These are phyloP conservation scores for Austroboletus novae-zelandiae DNA, from an alignment of 1,284 basidiomycete species.

Conservation along the genomic window DNA sequence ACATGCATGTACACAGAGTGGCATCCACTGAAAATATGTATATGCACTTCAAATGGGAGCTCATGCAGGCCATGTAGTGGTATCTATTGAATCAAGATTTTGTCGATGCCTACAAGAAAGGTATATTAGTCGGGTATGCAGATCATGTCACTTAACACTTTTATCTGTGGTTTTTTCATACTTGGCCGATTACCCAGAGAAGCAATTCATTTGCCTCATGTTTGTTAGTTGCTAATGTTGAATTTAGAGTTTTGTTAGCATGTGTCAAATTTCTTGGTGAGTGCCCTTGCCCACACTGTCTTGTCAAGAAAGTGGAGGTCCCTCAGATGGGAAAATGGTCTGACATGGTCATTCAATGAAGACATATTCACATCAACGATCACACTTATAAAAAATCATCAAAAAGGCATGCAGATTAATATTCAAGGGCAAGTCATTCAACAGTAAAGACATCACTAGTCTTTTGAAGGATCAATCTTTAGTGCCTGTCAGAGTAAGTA, in stretches of 20 bases:
- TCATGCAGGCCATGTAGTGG: conserved; percentile 17
- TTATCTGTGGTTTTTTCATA: conserved; percentile 26
- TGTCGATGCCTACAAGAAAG: conserved; percentile 18
- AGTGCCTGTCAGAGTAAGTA: not conserved
- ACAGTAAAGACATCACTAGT: not conserved
- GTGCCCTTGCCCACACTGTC: not conserved
- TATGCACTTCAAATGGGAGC: conserved; percentile 15
- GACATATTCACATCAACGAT: not conserved
- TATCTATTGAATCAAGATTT: not conserved
- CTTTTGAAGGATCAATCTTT: not conserved
- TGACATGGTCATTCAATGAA: not conserved
- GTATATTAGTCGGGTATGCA: conserved; percentile 24
- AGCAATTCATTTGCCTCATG: conserved; percentile 16
- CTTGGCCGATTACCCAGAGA: conserved; percentile 34
- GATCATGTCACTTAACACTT: conserved; percentile 17
- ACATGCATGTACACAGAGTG: conserved; percentile 4
- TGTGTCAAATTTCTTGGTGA: not conserved
- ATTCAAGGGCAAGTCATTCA: not conserved
- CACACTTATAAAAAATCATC: not conserved
- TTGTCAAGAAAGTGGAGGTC: not conserved
- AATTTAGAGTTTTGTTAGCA: not conserved
- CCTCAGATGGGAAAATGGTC: not conserved
- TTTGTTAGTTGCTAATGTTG: not conserved
- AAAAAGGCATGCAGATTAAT: not conserved
- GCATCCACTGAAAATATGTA: conserved; percentile 3